These are phyloP conservation scores for Avena insularis DNA, from an alignment of 176 grass and related monocot species.

Conservation along the genomic window DNA sequence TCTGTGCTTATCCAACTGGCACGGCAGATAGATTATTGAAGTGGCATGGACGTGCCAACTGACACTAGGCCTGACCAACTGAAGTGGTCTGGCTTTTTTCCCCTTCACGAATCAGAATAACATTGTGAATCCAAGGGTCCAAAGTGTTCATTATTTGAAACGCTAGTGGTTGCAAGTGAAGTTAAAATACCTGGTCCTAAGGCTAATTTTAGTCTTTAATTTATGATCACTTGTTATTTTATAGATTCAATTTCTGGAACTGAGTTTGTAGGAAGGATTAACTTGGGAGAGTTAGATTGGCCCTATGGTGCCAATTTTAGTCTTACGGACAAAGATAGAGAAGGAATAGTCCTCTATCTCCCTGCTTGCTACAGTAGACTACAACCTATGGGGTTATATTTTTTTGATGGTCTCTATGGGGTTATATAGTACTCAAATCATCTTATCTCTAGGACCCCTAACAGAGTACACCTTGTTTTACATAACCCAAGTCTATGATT, in stretches of 20 bases:
- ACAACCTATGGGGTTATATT: neutral
- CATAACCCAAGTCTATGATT: neutral
- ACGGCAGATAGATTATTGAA: neutral
- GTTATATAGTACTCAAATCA: neutral
- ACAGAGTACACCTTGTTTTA: neutral
- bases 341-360: conserved; percentile 4
- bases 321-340: neutral
- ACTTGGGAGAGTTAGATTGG: neutral
- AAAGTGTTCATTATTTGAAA: neutral
- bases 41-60: neutral
- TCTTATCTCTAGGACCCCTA: neutral
- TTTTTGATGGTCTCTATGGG: neutral
- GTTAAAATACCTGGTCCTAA: neutral
- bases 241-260: neutral
- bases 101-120: neutral
- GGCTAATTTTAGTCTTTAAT: neutral
- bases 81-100: neutral
- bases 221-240: neutral
- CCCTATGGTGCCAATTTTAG: neutral
- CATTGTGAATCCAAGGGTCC: neutral
- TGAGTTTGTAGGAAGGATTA: neutral
- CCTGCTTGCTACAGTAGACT: neutral
- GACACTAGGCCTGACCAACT: neutral
- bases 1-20: neutral
- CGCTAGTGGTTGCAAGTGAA: neutral